phyloP scores from a whole-genome alignment of 164 flowering plant genomes.

The Vitis rupestris region DNA sequence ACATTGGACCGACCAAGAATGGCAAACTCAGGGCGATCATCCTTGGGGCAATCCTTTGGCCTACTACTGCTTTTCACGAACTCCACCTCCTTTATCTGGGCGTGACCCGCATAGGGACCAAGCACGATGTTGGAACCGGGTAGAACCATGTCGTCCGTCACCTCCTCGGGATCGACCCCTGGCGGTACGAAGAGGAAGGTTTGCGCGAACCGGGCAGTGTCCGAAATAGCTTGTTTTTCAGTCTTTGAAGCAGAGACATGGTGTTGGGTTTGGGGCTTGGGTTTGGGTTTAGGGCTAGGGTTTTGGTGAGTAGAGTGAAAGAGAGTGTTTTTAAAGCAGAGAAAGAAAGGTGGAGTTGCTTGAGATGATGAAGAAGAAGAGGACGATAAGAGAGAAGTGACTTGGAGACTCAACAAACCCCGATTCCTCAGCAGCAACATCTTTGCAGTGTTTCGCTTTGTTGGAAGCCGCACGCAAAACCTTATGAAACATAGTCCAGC shows the following conservation, averaged over 20 bases:
- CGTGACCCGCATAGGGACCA: constrained; percentile 90
- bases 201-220: constrained; percentile 32
- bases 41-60: constrained; percentile 77
- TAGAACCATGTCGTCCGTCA: constrained; percentile 73
- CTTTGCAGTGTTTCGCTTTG: background rate
- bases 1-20: constrained; percentile 92
- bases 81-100: constrained; percentile 79
- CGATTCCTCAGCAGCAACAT: constrained; percentile 37
- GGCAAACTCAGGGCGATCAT: constrained; percentile 82
- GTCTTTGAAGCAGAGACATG: constrained; percentile 32
- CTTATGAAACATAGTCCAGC: too few species aligned
- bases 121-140: constrained; percentile 89
- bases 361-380: constrained; percentile 7
- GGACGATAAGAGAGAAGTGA: constrained; percentile 9
- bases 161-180: constrained; percentile 68
- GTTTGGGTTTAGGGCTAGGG: constrained; percentile 8
- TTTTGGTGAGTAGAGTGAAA: constrained; percentile 20
- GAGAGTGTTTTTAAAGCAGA: constrained; percentile 20
- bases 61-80: constrained; percentile 79
- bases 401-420: constrained; percentile 9
- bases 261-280: constrained; percentile 5
- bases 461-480: too few species aligned
- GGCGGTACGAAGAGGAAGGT: constrained; percentile 71
- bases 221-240: constrained; percentile 24
- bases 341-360: constrained; percentile 5